Conservation (phyloP, 192 early-diverging fungal species). For the Coemansia sp. region DNA sequence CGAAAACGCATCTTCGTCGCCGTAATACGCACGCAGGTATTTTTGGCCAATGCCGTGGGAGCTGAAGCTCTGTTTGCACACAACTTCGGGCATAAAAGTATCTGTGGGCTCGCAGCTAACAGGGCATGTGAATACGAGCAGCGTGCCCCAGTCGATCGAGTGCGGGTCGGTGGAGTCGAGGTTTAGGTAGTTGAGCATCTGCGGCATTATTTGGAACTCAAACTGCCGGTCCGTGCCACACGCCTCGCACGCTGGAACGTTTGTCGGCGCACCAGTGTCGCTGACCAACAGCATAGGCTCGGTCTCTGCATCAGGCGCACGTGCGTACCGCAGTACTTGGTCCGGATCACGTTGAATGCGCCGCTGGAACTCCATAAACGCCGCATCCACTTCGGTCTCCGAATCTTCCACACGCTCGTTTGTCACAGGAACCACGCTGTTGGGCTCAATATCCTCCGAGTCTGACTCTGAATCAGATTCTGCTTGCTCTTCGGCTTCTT, state of each 20-base stretch:
- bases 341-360: slow-evolving; percentile 72
- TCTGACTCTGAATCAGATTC: slow-evolving; percentile 25
- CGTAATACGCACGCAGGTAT: slow-evolving; percentile 42
- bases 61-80: slow-evolving; percentile 81
- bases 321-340: slow-evolving; percentile 79
- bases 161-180: slow-evolving; percentile 68
- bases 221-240: slow-evolving; percentile 77
- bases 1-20: slow-evolving; percentile 38
- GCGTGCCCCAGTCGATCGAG: slow-evolving; percentile 89
- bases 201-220: slow-evolving; percentile 95
- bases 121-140: slow-evolving; percentile 85
- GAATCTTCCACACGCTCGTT: slow-evolving; percentile 66
- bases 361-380: slow-evolving; percentile 89
- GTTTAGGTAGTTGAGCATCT: slow-evolving; percentile 75
- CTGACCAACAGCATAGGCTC: slow-evolving; percentile 78
- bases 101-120: slow-evolving; percentile 64
- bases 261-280: slow-evolving; percentile 61
- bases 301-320: slow-evolving; percentile 30
- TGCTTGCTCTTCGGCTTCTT: slow-evolving; percentile 56
- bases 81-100: slow-evolving; percentile 58
- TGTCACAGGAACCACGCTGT: slow-evolving; percentile 25
- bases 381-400: slow-evolving; percentile 80
- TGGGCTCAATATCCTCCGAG: slow-evolving; percentile 13
- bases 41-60: slow-evolving; percentile 69
- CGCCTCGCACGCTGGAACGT: slow-evolving; percentile 68